Base-by-base conservation (phyloP, 2,329 filamentous ascomycete genomes). In the Monilinia vaccinii-corymbosi region DNA sequence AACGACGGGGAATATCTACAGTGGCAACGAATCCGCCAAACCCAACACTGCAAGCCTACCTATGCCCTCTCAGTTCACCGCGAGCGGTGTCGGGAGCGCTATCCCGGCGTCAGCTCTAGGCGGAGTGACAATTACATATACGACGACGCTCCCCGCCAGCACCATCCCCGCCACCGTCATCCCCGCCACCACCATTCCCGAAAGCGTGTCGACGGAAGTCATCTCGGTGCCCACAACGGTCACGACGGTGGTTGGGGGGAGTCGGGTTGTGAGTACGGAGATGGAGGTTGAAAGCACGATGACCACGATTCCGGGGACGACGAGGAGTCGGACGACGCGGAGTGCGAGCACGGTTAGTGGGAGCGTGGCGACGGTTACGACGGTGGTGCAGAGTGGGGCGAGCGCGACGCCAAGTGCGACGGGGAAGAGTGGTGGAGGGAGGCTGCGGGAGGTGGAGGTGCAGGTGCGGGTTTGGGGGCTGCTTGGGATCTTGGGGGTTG, bases 1-100 rank as follows among this genome's bases (percentile, higher is more conserved):
- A 9, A 65, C 71, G 21, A 71, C 62, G 1, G 77, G 77, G 28
- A 77, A 79, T 60, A 75, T 81, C 31, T 81, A 80, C 64, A 67
- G 71, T 6, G 62, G 67, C 46, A 67, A 72, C 34, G 64, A 71
- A 3, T 65, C 68, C 1, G 70, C 70, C 16, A 75, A 74, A 62
- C 77, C 77, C 1, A 75, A 79, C 60, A 77, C 75, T 1, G 70
- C 74, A 1, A 77, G 73, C 0, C 65, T 79, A 21, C 69, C 72
- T 10, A 71, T 79, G 10, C 77, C 77, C 6, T 72, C 72, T 2
- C 76, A 77, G 47, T 79, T 71, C 62, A 80, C 78, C 0, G 75
- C 71, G 18, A 71, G 71, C 1, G 78, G 78, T 16, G 73, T 77
- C 3, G 78, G 77, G 8, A 73, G 69, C 21, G 77, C 76, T 0